A percentile compares a stretch with the other conserved stretches of the same genome.
phyloP scores from a whole-genome alignment of 2,329 filamentous ascomycete genomes.

The Epicoccum nigrum region DNA sequence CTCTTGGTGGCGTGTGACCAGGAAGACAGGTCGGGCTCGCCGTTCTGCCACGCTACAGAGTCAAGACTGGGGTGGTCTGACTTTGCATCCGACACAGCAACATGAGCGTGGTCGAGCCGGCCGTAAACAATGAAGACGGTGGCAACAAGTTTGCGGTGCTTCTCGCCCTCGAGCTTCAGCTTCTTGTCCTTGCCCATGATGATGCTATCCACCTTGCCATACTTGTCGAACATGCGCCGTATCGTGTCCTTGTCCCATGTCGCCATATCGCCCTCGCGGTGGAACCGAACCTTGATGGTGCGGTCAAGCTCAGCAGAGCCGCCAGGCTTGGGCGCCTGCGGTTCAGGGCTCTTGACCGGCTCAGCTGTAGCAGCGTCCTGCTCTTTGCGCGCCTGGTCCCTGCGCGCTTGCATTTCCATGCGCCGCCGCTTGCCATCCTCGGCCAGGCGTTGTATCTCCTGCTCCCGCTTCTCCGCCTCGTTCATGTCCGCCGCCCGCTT shows the following conservation, averaged over 20 bases:
- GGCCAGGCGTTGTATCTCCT: conserved; percentile 53
- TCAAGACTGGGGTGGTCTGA: conserved; percentile 58
- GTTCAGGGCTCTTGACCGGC: conserved; percentile 41
- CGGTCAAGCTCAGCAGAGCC: conserved; percentile 61
- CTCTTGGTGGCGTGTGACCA: too few species aligned
- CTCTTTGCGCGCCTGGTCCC: conserved; percentile 60
- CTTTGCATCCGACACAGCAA: conserved; percentile 60
- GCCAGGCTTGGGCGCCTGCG: conserved; percentile 26
- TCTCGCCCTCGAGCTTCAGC: conserved; percentile 54
- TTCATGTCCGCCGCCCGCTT: conserved; percentile 53
- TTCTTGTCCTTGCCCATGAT: conserved; percentile 64
- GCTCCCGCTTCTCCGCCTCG: conserved; percentile 65
- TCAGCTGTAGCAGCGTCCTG: conserved; percentile 49
- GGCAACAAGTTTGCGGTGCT: conserved; percentile 59
- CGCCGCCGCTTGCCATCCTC: conserved; percentile 60
- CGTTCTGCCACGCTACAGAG: conserved; percentile 61
- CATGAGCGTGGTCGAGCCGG: conserved; percentile 63
- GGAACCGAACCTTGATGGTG: conserved; percentile 64
- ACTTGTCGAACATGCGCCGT: conserved; percentile 56
- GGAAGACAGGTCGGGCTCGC: conserved; percentile 55
- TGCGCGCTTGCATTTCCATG: conserved; percentile 60
- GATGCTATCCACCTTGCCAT: conserved; percentile 63
- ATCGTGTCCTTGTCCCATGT: conserved; percentile 57
- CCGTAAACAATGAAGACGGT: conserved; percentile 63
- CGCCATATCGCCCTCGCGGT: conserved; percentile 53